Percentiles rank a stretch among this genome's conserved stretches.
Conservation (phyloP, 352 stramenopile genomes). For the Aphanomyces stellatus region DNA sequence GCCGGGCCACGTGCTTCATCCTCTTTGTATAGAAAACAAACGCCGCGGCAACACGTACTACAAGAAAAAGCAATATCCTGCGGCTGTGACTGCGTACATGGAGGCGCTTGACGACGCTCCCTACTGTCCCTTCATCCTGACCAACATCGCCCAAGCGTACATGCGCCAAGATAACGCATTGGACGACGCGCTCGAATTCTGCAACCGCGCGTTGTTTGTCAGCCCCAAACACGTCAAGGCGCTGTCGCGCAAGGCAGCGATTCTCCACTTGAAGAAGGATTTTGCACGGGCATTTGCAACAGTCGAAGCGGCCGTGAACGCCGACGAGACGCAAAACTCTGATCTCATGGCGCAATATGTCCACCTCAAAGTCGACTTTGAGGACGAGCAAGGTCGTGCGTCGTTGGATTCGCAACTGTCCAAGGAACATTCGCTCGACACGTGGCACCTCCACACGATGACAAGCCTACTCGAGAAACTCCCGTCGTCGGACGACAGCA, state of each 20-base stretch:
- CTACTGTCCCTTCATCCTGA: slow-evolving; percentile 50
- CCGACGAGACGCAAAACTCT: slow-evolving; percentile 37
- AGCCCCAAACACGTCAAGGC: slow-evolving; percentile 53
- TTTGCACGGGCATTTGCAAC: slow-evolving; percentile 40
- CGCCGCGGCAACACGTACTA: slow-evolving; percentile 48
- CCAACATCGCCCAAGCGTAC: slow-evolving; percentile 63
- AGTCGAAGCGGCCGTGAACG: slow-evolving; percentile 36
- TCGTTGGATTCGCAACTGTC: slow-evolving; percentile 22
- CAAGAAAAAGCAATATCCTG: slow-evolving; percentile 43
- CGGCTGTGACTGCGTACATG: slow-evolving; percentile 58
- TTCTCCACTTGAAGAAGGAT: slow-evolving; percentile 41
- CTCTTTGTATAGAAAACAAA: slow-evolving; percentile 45
- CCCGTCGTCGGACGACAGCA: no score
- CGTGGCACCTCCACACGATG: slow-evolving; percentile 43
- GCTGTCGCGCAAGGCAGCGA: slow-evolving; percentile 48
- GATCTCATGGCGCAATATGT: slow-evolving; percentile 66
- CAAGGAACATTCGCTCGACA: neutral
- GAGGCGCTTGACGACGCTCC: slow-evolving; percentile 46
- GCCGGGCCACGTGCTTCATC: no score
- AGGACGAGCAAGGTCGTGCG: slow-evolving; percentile 36
- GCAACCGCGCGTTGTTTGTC: slow-evolving; percentile 49
- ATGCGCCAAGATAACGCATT: slow-evolving; percentile 36
- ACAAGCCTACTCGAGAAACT: slow-evolving; percentile 41
- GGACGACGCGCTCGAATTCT: slow-evolving; percentile 65
- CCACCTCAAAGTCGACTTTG: slow-evolving; percentile 60